Evolutionary conservation across 2,329 filamentous ascomycete genomes (phyloP), one percentile per base, ranked within the genome.

Genomic region (Alternaria angustiovoidea): DNA sequence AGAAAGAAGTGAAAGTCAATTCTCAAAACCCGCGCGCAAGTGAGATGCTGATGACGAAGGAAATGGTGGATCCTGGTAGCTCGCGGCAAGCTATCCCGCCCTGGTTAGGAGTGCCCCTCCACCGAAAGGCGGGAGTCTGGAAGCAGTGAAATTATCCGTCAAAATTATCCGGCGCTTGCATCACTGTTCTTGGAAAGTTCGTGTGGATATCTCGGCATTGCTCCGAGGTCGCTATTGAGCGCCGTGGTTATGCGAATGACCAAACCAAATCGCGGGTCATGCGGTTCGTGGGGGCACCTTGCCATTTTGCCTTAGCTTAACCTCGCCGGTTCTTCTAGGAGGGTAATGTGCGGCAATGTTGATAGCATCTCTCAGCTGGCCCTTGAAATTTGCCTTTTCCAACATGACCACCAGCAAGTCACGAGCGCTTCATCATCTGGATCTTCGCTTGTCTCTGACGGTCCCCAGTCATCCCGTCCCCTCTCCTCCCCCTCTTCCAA

Each of bases 391-490:
- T 62, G 58, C 61, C 80, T 79, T 38, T 70, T 81, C 82, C 83
- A 92, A 2, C 91, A 79, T 7, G 87, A 88, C 85, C 89, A 87
- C 90, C 90, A 92, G 69, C 90, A 93, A 46, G 82, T 84, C 30
- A 92, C 86, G 51, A 83, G 80, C 26, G 74, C 72, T 59, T 54
- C 75, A 65, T 68, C 80, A 51, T 78, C 75, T 47, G 86, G 82
- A 36, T 86, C 83, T 1, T 83, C 84, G 26, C 83, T 82, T 44
- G 61, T 59, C 46, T 62, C 66, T 20, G 65, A 57, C 30, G 81
- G 81, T 2, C 83, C 85, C 91, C 91, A 94, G 75, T 94, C 91
- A 73, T 94, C 91, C 69, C 87, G 85, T 9, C 89, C 91, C 6
- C 81, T 81, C 43, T 93, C 84, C 58, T 86, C 81, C 7, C 87